Evolutionary conservation across 2,329 filamentous ascomycete genomes (phyloP), one percentile per base, ranked within the genome.

Genomic region (Cladosporium halotolerans): DNA sequence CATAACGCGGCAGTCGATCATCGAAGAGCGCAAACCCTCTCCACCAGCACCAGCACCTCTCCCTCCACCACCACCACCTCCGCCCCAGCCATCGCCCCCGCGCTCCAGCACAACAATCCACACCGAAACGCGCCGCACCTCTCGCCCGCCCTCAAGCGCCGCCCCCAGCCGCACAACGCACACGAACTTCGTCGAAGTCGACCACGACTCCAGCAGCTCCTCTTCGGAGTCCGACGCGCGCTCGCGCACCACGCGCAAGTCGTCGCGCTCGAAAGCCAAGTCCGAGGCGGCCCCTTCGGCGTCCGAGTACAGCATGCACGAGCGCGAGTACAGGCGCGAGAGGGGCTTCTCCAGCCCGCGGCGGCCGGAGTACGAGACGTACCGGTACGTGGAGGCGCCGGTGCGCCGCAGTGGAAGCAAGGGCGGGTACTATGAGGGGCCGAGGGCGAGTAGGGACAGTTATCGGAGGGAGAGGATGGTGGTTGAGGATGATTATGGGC

Each of bases 121-220:
- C 51, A 52, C 42, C 9, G 46, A 49, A 16, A 36, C 31, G 11
- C 39, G 39, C 28, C 59, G 55, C 40, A 58, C 66, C 34, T 68
- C 72, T 33, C 70, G 70, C 4, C 62, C 69, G 13, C 71, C 71
- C 4, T 69, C 71, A 56, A 70, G 16, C 42, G 19, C 70, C 9
- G 68, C 69, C n/a, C 71, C 70, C 11, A 60, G 71, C 47, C 55
- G 33, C 52, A 57, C 54, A 52, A 52, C 50, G 47, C 55, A 62
- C 57, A 61, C 66, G 55, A 72, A 75, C 57, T 75, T 75, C 51
- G 73, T 76, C 47, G 71, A 76, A 60, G 74, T 76, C 38, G 68
- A 68, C 14, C 63, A 67, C 8, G 54, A 55, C 59, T 46, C 53
- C 52, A 61, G 60, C n/a, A 62, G 53, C 57, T 28, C 23, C 7